phyloP scores from a whole-genome alignment of 179 eudicot species.

The Gypsophila paniculata region DNA sequence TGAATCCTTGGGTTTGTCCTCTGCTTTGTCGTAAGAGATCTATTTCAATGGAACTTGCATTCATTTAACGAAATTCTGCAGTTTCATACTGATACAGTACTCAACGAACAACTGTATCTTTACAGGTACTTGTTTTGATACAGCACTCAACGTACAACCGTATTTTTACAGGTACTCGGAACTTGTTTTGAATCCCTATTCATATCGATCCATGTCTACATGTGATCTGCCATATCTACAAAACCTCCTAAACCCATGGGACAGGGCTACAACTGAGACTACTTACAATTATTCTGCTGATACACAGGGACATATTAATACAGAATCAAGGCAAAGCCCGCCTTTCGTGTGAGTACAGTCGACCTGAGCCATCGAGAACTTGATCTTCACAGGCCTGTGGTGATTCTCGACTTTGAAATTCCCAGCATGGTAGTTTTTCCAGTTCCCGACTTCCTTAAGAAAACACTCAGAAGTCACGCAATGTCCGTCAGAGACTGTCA shows the following conservation, averaged over 20 bases:
- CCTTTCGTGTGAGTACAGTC: constrained; percentile 77
- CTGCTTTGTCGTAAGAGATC: no score
- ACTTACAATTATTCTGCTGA: constrained; percentile 14
- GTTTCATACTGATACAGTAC: no score
- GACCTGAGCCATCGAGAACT: constrained; percentile 65
- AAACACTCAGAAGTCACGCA: constrained; percentile 32
- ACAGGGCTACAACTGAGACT: not conserved
- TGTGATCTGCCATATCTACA: constrained; percentile 7
- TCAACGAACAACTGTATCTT: no score
- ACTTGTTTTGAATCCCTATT: not conserved
- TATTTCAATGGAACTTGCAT: no score
- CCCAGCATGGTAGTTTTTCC: constrained; percentile 55
- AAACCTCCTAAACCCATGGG: constrained; percentile 10
- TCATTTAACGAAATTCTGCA: no score
- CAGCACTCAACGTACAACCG: no score
- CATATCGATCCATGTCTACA: not conserved
- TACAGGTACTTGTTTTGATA: no score
- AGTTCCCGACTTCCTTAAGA: constrained; percentile 40
- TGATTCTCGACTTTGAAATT: constrained; percentile 44
- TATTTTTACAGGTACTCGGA: no score
- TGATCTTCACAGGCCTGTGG: constrained; percentile 29
- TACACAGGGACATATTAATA: constrained; percentile 44
- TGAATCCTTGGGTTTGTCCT: no score
- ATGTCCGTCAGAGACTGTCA: constrained; percentile 43
- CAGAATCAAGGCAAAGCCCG: constrained; percentile 62